Evolutionary conservation across 176 grass and related monocot species (phyloP).

Genomic region (Panicum miliaceum): DNA sequence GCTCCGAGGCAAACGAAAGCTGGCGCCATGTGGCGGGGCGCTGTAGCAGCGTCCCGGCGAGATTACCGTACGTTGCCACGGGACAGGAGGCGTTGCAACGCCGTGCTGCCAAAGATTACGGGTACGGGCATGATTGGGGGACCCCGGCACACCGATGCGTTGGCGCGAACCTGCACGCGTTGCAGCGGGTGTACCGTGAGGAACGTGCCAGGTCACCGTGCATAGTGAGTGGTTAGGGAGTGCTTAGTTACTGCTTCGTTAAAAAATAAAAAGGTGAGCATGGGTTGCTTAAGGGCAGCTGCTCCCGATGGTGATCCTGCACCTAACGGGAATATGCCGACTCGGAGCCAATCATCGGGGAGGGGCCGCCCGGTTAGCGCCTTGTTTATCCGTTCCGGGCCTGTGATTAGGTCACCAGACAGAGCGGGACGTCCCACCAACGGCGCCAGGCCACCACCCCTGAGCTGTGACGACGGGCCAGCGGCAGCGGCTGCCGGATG

Average conservation of each 20-base stretch:
- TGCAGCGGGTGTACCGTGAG: no score
- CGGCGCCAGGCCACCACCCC: neutral
- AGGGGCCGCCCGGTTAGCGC: neutral
- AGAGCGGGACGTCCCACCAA: neutral
- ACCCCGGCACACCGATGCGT: no score
- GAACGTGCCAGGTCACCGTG: neutral
- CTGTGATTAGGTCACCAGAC: constrained; percentile 4
- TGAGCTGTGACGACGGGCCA: no score
- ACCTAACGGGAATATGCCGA: neutral
- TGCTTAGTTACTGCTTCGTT: no score
- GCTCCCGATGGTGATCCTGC: neutral
- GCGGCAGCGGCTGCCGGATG: neutral
- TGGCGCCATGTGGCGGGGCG: neutral
- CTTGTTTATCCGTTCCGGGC: neutral
- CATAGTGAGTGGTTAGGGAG: neutral
- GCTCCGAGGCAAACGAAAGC: neutral
- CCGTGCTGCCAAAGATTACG: no score
- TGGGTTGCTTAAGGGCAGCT: neutral
- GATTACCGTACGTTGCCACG: no score
- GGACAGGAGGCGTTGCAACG: no score
- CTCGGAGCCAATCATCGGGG: neutral
- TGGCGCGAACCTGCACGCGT: no score
- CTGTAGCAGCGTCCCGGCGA: no score
- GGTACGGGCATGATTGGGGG: no score
- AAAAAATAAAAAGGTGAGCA: no score